phyloP scores from a whole-genome alignment of 371 early-diverging fungal species.

The Mucor mucedo region DNA sequence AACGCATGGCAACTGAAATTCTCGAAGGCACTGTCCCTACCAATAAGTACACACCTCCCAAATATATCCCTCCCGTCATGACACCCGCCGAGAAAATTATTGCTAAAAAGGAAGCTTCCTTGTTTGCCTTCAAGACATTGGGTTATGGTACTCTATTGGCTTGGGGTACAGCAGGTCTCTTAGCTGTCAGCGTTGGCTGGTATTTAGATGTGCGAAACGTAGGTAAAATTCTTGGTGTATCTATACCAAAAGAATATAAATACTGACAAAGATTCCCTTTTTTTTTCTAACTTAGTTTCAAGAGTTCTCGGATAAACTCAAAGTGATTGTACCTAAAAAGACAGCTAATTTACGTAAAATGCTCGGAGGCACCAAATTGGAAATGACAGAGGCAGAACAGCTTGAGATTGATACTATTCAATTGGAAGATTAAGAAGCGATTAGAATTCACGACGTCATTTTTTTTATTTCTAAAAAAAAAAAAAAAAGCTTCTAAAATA shows the following conservation, averaged over 20 bases:
- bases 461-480: not conserved
- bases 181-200: slow-evolving; percentile 40
- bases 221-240: too few species aligned
- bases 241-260: too few species aligned
- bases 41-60: slow-evolving; percentile 8
- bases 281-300: slow-evolving; percentile 29
- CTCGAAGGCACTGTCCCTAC: slow-evolving; percentile 25
- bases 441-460: too few species aligned
- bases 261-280: too few species aligned
- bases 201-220: slow-evolving; percentile 55
- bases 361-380: slow-evolving; percentile 44
- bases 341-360: slow-evolving; percentile 39
- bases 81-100: slow-evolving; percentile 48
- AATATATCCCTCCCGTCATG: slow-evolving; percentile 43
- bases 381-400: slow-evolving; percentile 39
- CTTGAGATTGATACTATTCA: slow-evolving; percentile 34
- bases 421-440: slow-evolving; percentile 10
- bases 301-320: slow-evolving; percentile 54
- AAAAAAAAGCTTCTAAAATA: not conserved
- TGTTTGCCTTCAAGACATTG: slow-evolving; percentile 50
- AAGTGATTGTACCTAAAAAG: slow-evolving; percentile 43
- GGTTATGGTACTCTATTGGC: slow-evolving; percentile 53
- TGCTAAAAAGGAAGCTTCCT: slow-evolving; percentile 42
- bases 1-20: slow-evolving; percentile 30
- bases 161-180: slow-evolving; percentile 38